Evolutionary conservation across 2,329 filamentous ascomycete genomes (phyloP).

Genomic region (Chaetomium globosum): DNA sequence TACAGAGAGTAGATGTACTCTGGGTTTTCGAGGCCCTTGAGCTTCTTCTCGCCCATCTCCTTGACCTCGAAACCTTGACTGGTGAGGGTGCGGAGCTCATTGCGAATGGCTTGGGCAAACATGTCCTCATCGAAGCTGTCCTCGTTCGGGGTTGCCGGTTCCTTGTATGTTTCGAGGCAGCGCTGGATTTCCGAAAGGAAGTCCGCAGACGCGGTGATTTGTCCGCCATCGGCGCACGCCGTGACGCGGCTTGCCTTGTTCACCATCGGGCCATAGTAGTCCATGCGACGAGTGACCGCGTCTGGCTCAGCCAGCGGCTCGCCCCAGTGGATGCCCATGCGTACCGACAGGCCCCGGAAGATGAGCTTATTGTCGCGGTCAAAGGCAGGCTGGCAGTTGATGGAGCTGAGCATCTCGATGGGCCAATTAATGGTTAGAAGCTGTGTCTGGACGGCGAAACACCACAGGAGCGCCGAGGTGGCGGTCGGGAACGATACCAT

Average conservation of each 20-base stretch:
- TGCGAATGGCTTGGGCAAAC: constrained; percentile 75
- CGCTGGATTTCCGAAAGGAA: constrained; percentile 96
- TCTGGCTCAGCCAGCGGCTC: constrained; percentile 93
- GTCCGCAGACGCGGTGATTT: constrained; percentile 95
- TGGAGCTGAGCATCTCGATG: constrained; percentile 83
- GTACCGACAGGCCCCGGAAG: constrained; percentile 89
- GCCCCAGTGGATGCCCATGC: constrained; percentile 98
- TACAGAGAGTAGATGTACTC: constrained; percentile 96
- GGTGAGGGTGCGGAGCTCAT: constrained; percentile 82
- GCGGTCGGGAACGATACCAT: constrained; percentile 99
- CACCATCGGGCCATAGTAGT: constrained; percentile 99
- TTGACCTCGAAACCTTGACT: constrained; percentile 96
- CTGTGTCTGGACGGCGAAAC: constrained; percentile 87
- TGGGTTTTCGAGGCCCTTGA: constrained; percentile 96
- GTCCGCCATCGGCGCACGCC: constrained; percentile 90
- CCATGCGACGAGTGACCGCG: constrained; percentile 96
- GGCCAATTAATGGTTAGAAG: constrained; percentile 92
- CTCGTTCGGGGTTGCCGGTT: constrained; percentile 74
- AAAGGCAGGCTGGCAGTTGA: constrained; percentile 77
- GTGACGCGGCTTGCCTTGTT: constrained; percentile 95
- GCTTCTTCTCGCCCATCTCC: constrained; percentile 85
- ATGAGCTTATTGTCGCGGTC: constrained; percentile 87
- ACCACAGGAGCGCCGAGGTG: constrained; percentile 92
- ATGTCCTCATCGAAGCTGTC: constrained; percentile 76
- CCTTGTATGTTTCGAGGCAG: constrained; percentile 85